Conservation (phyloP, 2,329 filamentous ascomycete genomes). For the Beauveria caledonica region DNA sequence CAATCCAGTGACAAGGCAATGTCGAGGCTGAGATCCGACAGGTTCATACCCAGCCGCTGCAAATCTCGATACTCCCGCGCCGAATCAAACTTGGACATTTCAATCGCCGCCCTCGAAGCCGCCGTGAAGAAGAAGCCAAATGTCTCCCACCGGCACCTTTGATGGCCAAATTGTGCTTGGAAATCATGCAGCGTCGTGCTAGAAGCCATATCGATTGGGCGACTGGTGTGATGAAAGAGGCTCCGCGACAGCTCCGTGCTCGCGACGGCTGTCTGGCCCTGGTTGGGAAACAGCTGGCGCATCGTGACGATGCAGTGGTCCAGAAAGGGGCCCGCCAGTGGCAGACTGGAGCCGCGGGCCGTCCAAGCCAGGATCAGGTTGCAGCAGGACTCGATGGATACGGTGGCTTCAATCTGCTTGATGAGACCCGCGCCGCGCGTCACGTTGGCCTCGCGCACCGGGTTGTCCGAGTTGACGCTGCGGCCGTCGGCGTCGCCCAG, state of each 20-base stretch:
- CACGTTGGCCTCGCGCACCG: conserved; percentile 6
- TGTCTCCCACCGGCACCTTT: conserved; percentile 19
- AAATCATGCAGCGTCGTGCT: conserved; percentile 11
- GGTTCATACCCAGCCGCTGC: conserved; percentile 14
- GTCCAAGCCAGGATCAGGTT: conserved; percentile 8
- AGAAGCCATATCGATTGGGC: conserved; percentile 5
- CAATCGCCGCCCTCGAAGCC: conserved; percentile 18
- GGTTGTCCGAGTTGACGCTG: background rate
- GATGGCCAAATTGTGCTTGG: conserved; percentile 13
- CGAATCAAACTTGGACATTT: conserved; percentile 14
- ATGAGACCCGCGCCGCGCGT: conserved; percentile 6
- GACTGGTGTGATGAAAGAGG: conserved; percentile 14
- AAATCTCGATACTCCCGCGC: conserved; percentile 14
- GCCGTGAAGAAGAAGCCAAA: conserved; percentile 19
- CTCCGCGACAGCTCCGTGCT: conserved; percentile 1
- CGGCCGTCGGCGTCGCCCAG: background rate
- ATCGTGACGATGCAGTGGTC: conserved; percentile 6
- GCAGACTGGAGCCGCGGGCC: conserved; percentile 7
- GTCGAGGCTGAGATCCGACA: conserved; percentile 19
- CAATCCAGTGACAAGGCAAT: conserved; percentile 20
- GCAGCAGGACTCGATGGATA: conserved; percentile 9
- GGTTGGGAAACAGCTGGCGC: conserved; percentile 5
- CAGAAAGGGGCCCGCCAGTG: conserved; percentile 11
- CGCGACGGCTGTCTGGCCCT: background rate
- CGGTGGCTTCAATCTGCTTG: conserved; percentile 9